phyloP scores from a whole-genome alignment of 1,139 yeast genomes.

The Cylindricascospora bacillispora region DNA sequence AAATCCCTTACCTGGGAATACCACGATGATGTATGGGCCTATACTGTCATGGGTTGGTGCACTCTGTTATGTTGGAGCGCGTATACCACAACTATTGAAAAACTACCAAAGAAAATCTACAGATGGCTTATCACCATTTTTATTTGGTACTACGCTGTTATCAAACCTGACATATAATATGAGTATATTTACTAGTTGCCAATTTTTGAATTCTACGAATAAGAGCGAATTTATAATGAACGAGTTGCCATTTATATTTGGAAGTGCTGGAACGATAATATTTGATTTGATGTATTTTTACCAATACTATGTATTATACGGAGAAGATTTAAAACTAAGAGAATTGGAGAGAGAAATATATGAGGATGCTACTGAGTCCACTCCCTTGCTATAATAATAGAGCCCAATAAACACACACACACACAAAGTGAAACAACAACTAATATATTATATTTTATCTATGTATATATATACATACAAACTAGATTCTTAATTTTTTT shows the following conservation, averaged over 20 bases:
- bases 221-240: conserved; percentile 41
- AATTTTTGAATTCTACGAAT: conserved; percentile 24
- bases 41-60: conserved; percentile 77
- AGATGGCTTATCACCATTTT: conserved; percentile 67
- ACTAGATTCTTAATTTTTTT: conserved; percentile 25
- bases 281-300: conserved; percentile 68
- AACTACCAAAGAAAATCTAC: conserved; percentile 70
- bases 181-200: conserved; percentile 48
- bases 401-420: not conserved
- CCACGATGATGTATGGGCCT: conserved; percentile 30
- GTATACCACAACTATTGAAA: conserved; percentile 75
- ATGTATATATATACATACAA: too few species aligned
- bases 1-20: conserved; percentile 4
- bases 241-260: conserved; percentile 73
- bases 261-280: conserved; percentile 74
- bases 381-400: not conserved
- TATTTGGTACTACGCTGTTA: conserved; percentile 64
- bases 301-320: conserved; percentile 34
- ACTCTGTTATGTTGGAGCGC: conserved; percentile 55
- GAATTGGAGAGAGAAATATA: conserved; percentile 15
- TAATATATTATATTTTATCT: too few species aligned
- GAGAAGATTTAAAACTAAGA: conserved; percentile 20
- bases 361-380: not conserved
- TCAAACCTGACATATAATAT: conserved; percentile 77
- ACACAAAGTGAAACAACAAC: not conserved